These are phyloP conservation scores for Grosmannia serpens DNA, from an alignment of 2,329 filamentous ascomycete genomes.

Conservation along the genomic window DNA sequence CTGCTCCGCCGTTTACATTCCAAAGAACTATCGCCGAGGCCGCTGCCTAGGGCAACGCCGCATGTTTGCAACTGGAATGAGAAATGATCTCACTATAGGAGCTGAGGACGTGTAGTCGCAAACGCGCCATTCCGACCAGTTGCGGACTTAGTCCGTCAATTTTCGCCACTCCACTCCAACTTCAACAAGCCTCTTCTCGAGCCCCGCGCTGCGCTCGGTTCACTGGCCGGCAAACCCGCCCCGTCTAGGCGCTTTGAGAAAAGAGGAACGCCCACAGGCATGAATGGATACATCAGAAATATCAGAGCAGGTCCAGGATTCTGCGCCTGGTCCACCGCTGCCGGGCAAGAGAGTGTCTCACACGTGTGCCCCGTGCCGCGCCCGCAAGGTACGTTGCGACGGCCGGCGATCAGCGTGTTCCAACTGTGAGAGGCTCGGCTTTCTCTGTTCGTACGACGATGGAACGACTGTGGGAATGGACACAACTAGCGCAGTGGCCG, in stretches of 20 bases:
- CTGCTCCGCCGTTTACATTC: background rate
- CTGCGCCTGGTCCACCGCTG: background rate
- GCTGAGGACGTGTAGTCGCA: background rate
- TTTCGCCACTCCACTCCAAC: background rate
- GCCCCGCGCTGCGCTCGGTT: background rate
- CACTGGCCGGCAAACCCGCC: background rate
- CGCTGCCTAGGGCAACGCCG: background rate
- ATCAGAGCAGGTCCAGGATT: background rate
- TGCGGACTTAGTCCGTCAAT: background rate
- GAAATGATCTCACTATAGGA: background rate
- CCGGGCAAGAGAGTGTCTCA: slow-evolving; percentile 27
- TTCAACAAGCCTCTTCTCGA: too few relatives aligned
- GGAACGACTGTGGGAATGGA: slow-evolving; percentile 16
- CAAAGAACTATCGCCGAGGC: background rate
- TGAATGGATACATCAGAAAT: background rate
- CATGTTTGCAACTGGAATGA: background rate
- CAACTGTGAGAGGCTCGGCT: slow-evolving; percentile 47
- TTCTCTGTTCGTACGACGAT: slow-evolving; percentile 45
- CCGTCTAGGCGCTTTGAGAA: too few relatives aligned
- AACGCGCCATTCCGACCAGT: background rate
- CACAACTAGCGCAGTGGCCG: slow-evolving; percentile 9
- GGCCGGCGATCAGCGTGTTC: slow-evolving; percentile 40
- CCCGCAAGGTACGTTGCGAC: slow-evolving; percentile 48
- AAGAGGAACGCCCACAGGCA: background rate
- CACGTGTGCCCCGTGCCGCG: slow-evolving; percentile 43